Base-by-base conservation (phyloP, 768 basidiomycete genomes). In the Boletus rubescentipes region DNA sequence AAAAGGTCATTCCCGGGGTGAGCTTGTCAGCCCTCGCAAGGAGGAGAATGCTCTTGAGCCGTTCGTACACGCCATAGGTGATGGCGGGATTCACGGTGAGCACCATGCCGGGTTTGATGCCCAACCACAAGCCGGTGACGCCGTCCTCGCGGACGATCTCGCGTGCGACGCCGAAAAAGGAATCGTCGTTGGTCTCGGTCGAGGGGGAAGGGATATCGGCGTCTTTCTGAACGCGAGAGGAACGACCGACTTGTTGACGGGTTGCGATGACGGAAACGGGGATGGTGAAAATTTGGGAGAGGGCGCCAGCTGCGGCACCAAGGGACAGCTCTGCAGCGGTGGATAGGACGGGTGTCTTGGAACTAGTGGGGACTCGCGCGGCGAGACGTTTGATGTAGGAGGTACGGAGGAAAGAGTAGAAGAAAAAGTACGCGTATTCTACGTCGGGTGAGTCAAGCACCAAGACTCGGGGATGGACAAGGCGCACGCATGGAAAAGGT, bases 361-460 rank as follows among this genome's bases (percentile, higher is more conserved):
- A 77, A 5, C 88, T 85, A 2, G 81, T 63, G 0, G 86, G 82
- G 2, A 84, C 76, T 50, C 77, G 82, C 18, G 78, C 73, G 11
- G 79, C 73, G 44, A 92, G 72, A 16, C 91, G 82, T 64, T 83
- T 86, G 62, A 89, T 82, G 72, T 94, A 94, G 5, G 89, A 80
- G 20, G 79, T 84, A 60, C 97, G 84, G 23, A 98, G 89, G 70
- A 93, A 79, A 20, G 94, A 90, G 70, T 98, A 98, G 77, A 97
- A 98, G 80, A 96, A 98, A 80, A 99, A 99, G 75, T 99, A 99
- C 23, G 97, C 96, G 67, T 95, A 98, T 84, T 97, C 95, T 97
- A 58, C 11, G 31, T 4, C n/a, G 23, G 40, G 18, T 31, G 26
- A n/a, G 43, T 30, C 36, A 21, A 31, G 56, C n/a, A n/a, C n/a